Percentiles rank a stretch among this genome's conserved stretches.
Evolutionary conservation across 352 stramenopile species (phyloP).

Genomic region (Globisporangium ultimum): DNA sequence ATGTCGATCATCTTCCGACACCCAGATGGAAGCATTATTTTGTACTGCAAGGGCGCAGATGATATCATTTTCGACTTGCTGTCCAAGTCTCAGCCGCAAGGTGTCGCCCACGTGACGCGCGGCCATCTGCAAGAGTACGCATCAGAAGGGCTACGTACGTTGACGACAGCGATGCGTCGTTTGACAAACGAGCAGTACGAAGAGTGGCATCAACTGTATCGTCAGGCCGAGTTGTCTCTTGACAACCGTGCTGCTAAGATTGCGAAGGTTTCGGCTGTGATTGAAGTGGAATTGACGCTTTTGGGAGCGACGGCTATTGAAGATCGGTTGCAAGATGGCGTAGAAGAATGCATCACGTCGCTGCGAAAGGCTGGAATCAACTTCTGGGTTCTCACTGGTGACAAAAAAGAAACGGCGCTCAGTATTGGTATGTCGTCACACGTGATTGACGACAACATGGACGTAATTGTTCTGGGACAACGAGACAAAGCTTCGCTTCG

Average conservation of each 20-base stretch:
- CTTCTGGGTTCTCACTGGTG: constrained; percentile 94
- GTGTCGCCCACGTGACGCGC: constrained; percentile 73
- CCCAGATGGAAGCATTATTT: constrained; percentile 56
- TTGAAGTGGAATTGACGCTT: constrained; percentile 85
- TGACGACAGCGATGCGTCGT: constrained; percentile 69
- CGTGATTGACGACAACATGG: constrained; percentile 89
- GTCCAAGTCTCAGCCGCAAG: constrained; percentile 64
- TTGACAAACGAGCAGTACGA: constrained; percentile 74
- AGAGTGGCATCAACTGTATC: constrained; percentile 65
- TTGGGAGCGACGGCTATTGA: constrained; percentile 92
- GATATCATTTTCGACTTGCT: constrained; percentile 78
- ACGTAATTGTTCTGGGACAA: constrained; percentile 84
- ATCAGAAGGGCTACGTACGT: constrained; percentile 68
- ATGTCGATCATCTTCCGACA: constrained; percentile 97
- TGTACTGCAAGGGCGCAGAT: constrained; percentile 86
- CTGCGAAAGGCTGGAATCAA: constrained; percentile 94
- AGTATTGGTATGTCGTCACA: constrained; percentile 89
- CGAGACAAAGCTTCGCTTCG: constrained; percentile 76
- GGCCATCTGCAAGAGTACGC: constrained; percentile 83
- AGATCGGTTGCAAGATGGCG: constrained; percentile 90
- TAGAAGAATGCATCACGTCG: constrained; percentile 91
- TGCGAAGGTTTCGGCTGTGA: constrained; percentile 67
- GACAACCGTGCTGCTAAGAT: constrained; percentile 70
- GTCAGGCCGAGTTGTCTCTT: constrained; percentile 75
- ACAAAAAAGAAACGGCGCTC: constrained; percentile 87